Evolutionary conservation across 2,329 filamentous ascomycete genomes (phyloP), one percentile per base, ranked within the genome.

Genomic region (Trichoderma lentiforme): DNA sequence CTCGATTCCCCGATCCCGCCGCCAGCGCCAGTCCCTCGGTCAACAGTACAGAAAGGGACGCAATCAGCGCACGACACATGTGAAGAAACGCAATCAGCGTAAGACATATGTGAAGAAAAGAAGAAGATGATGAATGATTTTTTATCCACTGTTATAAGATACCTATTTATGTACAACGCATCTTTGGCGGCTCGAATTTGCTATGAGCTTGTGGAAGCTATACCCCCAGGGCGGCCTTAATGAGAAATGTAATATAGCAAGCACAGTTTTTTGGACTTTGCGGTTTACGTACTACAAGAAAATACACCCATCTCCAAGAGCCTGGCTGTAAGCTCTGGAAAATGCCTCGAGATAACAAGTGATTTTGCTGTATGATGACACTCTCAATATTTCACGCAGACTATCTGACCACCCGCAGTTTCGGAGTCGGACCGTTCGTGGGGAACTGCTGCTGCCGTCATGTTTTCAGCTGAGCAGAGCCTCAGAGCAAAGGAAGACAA

Each of bases 1-100:
- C 70, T 15, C 74, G 76, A 71, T 80, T 75, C 69, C 77, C 78
- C 12, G 65, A 76, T 26, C 74, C 73, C n/a, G 18, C 72, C 4
- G 69, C 72, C 2, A 79, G 77, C 57, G 73, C 74, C 5, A 78
- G 74, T 63, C 74, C 76, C 2, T 80, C 78, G 3, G 53, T 79
- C 18, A 76, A 74, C 24, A 79, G 79, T 32, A 74, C 75, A 1
- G 76, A 80, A 5, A 79, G 78, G 47, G 78, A 77, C 1, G 62
- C 36, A 15, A 34, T 61, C 18, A 72, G 34, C 34, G 34, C 34
- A 36, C 34, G 34, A 15, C 34, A 36, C 14, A 36, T 36, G 34
- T 36, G 34, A 30, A 79, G 78, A 39, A 77, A 77, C 1, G 51
- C 34, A n/a, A 32, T 60, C 15, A 72, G 56, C 28, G 32, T 21